Base-by-base conservation (phyloP, 1,284 basidiomycete species). In the Salmacisia buchloeana region DNA sequence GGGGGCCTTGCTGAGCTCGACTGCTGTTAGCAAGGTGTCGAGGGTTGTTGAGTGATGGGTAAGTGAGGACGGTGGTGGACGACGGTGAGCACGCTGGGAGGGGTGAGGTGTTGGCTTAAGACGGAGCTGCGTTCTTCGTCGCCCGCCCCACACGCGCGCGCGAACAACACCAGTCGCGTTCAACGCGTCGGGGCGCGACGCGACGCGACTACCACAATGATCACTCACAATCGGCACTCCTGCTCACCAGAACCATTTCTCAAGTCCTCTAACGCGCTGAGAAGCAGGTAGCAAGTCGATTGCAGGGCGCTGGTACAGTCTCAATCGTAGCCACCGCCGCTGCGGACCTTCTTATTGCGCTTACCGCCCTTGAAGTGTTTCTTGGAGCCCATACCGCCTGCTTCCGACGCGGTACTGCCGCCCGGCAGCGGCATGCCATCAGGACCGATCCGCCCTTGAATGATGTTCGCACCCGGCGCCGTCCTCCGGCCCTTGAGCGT, bases 361-460 rank as follows among this genome's bases (percentile, higher is more conserved):
- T 84, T 91, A 87, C 82, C 85, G 75, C 88, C 89, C 82, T 94
- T 97, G 83, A 91, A 90, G 74, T 90, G 88, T 80, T 92, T 94
- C 83, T 96, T 97, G 23, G 86, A 85, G 9, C 80, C 77, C 65
- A 69, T 46, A 3, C 18, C 49, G 41, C 58, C 58, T 10, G 36
- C 39, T 38, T 58, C 61, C 61, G 34, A 76, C 74, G 59, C 58
- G 64, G 25, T 59, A 41, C 83, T 21, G 81, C 82, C 46, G 82
- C 79, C 61, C 80, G 83, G 77, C 15, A 85, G 78, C 63, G 83
- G 82, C 13, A 57, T 63, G 6, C 74, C 74, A 46, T 76, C 74
- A 41, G 69, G 64, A 2, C 65, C 71, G 25, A 76, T 60, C 36
- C 68, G 63, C 1, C 71, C 71, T 39, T 66, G 60, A n/a, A 75